Conservation (phyloP, 768 basidiomycete species). For the Amylocystis lapponica region DNA sequence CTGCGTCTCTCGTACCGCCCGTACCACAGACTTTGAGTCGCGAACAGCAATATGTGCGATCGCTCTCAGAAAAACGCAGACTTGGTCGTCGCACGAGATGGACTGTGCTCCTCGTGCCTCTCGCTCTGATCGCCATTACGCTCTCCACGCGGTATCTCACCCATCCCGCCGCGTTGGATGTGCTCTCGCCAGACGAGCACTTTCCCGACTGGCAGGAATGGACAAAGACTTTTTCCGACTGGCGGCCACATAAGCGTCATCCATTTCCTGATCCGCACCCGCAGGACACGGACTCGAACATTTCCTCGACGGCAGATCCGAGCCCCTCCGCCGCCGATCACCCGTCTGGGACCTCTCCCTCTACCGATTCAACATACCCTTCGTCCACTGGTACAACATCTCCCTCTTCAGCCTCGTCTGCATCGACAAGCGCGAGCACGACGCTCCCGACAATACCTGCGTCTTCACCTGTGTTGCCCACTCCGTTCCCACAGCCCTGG, state of each 20-base stretch:
- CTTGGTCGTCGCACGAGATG: slow-evolving; percentile 41
- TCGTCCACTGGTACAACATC: slow-evolving; percentile 1
- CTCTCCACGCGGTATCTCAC: slow-evolving; percentile 44
- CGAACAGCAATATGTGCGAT: slow-evolving; percentile 7
- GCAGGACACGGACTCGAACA: background rate
- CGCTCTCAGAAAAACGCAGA: slow-evolving; percentile 31
- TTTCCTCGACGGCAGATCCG: background rate
- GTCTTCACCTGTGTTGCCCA: slow-evolving; percentile 49
- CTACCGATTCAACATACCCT: slow-evolving; percentile 2
- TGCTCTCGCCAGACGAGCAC: slow-evolving; percentile 24
- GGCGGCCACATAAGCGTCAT: slow-evolving; percentile 41
- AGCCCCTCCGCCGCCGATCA: background rate
- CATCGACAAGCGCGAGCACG: slow-evolving; percentile 3
- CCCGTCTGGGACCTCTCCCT: slow-evolving; percentile 4
- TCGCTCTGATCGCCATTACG: slow-evolving; percentile 50
- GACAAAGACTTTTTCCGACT: slow-evolving; percentile 24
- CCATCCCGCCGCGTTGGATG: slow-evolving; percentile 43
- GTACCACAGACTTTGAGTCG: slow-evolving; percentile 3
- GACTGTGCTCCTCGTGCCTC: slow-evolving; percentile 52
- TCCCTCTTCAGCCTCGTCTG: slow-evolving; percentile 1
- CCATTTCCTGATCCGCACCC: slow-evolving; percentile 12
- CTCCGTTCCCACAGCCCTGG: slow-evolving; percentile 74
- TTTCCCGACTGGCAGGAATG: slow-evolving; percentile 3
- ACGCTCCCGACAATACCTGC: slow-evolving; percentile 33
- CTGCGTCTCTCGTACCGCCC: background rate